Base-by-base conservation (phyloP, 2,329 filamentous ascomycete species). In the Xylaria sp. region DNA sequence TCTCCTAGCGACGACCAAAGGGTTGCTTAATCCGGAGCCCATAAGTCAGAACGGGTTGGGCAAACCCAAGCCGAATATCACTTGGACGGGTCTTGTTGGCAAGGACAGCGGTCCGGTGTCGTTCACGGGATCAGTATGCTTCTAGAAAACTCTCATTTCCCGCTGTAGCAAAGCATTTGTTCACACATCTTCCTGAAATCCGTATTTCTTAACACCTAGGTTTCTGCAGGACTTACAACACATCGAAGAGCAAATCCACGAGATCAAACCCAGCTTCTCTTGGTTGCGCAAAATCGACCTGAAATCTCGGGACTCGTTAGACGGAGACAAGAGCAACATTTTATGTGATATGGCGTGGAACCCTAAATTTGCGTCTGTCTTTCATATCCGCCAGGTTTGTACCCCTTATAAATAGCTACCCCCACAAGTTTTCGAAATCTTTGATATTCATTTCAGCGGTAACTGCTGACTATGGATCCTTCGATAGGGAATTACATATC, bases 331-430 rank as follows among this genome's bases (percentile, higher is more conserved):
- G 39, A 13, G 34, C 30, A 46, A 68, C 7, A 60, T 67, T 15
- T 7, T 67, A 4, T 71, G 69, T 50, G 25, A 67, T 6, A n/a
- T 66, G 18, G 12, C 58, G 28, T 67, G 58, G 67, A 18, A 56
- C 13, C 62, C 59, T n/a, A 7, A 56, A 10, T 68, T 56, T 36
- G 70, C 70, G 6, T 71, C 70, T 28, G 69, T 68, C 20, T 71
- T 65, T 48, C 67, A 69, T 25, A 71, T 68, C 61, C 55, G 43
- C 3, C 64, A 70, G n/a, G 50, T 55, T 3, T n/a, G n/a, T n/a
- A n/a, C n/a, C n/a, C n/a, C n/a, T n/a, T n/a, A n/a, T n/a, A n/a
- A n/a, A n/a, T n/a, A n/a, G n/a, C n/a, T n/a, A n/a, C n/a, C n/a
- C n/a, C n/a, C n/a, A n/a, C n/a, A n/a, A n/a, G n/a, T n/a, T n/a